Conservation (phyloP, 2,329 filamentous ascomycete genomes). For the Aspergillus phoenicis region DNA sequence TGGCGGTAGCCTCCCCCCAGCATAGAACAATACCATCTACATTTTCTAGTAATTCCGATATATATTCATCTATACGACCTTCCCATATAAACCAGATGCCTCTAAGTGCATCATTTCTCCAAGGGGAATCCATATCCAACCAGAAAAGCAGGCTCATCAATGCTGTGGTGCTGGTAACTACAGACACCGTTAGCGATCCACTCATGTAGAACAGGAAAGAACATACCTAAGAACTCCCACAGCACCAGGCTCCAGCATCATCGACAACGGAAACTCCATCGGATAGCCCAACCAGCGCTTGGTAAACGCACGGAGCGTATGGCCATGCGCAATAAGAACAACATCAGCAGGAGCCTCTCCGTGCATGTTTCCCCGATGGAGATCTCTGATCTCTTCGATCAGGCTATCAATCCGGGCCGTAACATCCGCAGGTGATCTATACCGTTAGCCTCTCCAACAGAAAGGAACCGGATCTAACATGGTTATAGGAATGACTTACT, state of each 20-base stretch:
- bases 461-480: neutral
- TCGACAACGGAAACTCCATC: slow-evolving; percentile 43
- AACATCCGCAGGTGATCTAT: slow-evolving; percentile 40
- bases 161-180: slow-evolving; percentile 42
- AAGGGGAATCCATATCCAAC: slow-evolving; percentile 45
- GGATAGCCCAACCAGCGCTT: slow-evolving; percentile 51
- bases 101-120: slow-evolving; percentile 14
- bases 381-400: slow-evolving; percentile 44
- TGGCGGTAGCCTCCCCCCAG: no score
- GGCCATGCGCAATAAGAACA: slow-evolving; percentile 47
- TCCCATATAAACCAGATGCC: neutral
- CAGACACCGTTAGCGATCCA: neutral
- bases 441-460: slow-evolving; percentile 5
- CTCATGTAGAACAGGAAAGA: neutral
- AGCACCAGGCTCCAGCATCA: slow-evolving; percentile 51
- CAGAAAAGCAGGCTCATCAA: slow-evolving; percentile 45
- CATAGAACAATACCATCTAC: neutral
- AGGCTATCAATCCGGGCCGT: slow-evolving; percentile 46
- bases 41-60: neutral
- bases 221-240: slow-evolving; percentile 46
- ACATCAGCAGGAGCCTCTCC: slow-evolving; percentile 45
- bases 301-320: slow-evolving; percentile 50
- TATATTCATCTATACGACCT: neutral
- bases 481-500: slow-evolving; percentile 39
- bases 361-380: slow-evolving; percentile 46